Conservation (phyloP, 352 stramenopile species). For the Chrysophaeum taylorii region DNA sequence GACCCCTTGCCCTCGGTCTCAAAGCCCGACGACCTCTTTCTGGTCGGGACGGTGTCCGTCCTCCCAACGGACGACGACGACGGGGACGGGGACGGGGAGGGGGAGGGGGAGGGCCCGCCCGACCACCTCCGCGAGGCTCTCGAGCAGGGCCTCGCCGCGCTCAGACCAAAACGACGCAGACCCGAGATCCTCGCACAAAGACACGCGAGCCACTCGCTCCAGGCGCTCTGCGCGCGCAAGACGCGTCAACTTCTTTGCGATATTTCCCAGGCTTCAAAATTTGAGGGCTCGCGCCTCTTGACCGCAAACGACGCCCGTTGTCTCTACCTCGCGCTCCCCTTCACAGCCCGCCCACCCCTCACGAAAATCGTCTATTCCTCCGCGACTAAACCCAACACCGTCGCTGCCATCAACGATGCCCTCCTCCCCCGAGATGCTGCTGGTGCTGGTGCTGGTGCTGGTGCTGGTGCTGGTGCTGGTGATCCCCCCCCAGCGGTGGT, state of each 20-base stretch:
- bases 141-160: too few relatives aligned
- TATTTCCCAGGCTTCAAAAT: too few relatives aligned
- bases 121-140: too few relatives aligned
- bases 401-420: neutral
- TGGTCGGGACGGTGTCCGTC: too few relatives aligned
- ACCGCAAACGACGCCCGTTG: neutral
- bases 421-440: constrained; percentile 1
- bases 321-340: constrained; percentile 18
- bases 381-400: neutral
- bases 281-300: too few relatives aligned
- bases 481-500: constrained; percentile 16
- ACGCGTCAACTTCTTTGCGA: constrained; percentile 2
- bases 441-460: too few relatives aligned
- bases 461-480: too few relatives aligned
- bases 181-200: neutral
- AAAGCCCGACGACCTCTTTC: neutral
- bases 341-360: constrained; percentile 6
- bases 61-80: too few relatives aligned
- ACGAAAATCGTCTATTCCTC: constrained; percentile 14
- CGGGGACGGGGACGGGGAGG: too few relatives aligned
- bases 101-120: too few relatives aligned
- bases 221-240: constrained; percentile 5
- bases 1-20: neutral
- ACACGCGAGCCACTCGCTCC: neutral
- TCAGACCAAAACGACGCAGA: too few relatives aligned